phyloP scores from a whole-genome alignment of 2,329 filamentous ascomycete species.

The Fusarium multiceps region DNA sequence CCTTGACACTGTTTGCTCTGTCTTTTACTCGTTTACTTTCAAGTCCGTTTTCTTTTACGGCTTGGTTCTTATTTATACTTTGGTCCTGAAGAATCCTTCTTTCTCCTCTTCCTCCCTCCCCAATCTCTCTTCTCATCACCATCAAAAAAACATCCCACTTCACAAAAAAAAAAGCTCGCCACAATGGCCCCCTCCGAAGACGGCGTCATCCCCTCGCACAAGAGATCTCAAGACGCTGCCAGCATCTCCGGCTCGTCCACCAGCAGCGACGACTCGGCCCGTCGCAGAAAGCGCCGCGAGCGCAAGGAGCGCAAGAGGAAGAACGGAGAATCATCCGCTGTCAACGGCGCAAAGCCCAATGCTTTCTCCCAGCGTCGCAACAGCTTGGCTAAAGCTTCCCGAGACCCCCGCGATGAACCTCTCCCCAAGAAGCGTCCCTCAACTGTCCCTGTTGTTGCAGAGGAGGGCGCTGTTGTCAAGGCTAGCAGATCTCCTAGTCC shows the following conservation, averaged over 20 bases:
- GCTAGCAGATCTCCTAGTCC: conserved; percentile 58
- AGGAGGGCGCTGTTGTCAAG: conserved; percentile 24
- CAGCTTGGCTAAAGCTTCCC: conserved; percentile 70
- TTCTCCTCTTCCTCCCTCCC: neutral
- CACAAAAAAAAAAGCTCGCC: neutral
- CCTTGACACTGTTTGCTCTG: conserved; percentile 5
- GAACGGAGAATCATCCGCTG: conserved; percentile 41
- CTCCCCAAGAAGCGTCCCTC: conserved; percentile 54
- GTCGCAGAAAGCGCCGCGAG: conserved; percentile 47
- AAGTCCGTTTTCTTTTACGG: conserved; percentile 1
- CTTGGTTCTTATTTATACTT: conserved; percentile 1
- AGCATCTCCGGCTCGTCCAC: conserved; percentile 48
- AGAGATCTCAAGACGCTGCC: conserved; percentile 44
- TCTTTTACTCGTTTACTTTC: neutral
- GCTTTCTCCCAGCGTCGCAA: conserved; percentile 58
- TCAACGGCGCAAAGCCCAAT: conserved; percentile 46
- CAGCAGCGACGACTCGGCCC: conserved; percentile 47
- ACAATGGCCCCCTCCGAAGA: conserved; percentile 48
- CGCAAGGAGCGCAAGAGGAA: conserved; percentile 40
- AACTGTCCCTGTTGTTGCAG: conserved; percentile 18
- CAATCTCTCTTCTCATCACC: neutral
- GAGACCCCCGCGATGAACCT: conserved; percentile 68
- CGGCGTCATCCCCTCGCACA: conserved; percentile 37
- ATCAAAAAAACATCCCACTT: neutral
- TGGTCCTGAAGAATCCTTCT: neutral